Percentiles rank a stretch among this genome's conserved stretches.
These are phyloP conservation scores for Davidsoniella virescens DNA, from an alignment of 2,329 filamentous ascomycete genomes.

Conservation along the genomic window DNA sequence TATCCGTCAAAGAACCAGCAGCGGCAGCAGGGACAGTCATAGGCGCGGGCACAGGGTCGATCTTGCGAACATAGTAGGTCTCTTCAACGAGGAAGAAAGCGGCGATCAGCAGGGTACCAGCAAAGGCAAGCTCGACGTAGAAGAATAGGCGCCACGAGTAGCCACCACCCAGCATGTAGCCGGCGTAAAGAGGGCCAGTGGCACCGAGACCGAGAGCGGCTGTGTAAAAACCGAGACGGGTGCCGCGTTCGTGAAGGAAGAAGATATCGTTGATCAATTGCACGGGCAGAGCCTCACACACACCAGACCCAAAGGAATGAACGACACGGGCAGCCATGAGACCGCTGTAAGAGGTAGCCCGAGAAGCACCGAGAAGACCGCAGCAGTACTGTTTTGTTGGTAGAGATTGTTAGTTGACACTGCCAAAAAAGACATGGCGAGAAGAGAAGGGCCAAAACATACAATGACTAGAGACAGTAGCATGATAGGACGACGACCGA, in stretches of 20 bases:
- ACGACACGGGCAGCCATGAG: constrained; percentile 26
- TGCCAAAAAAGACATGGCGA: background rate
- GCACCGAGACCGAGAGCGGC: constrained; percentile 39
- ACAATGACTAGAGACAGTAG: constrained; percentile 24
- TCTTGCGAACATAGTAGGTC: constrained; percentile 27
- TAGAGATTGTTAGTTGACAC: background rate
- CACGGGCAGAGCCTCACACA: constrained; percentile 29
- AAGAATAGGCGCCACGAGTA: constrained; percentile 46
- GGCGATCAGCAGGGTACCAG: constrained; percentile 16
- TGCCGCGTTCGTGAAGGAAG: constrained; percentile 30
- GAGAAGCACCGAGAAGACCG: constrained; percentile 24
- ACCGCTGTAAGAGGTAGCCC: constrained; percentile 21
- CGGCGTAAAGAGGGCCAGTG: constrained; percentile 39
- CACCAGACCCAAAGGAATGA: constrained; percentile 25
- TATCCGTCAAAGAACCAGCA: background rate
- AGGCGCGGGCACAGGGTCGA: background rate
- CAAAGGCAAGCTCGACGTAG: constrained; percentile 41
- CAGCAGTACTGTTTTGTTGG: constrained; percentile 21
- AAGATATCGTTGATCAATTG: constrained; percentile 31
- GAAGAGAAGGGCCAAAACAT: background rate
- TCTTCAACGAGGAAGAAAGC: constrained; percentile 39
- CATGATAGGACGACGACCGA: constrained; percentile 29
- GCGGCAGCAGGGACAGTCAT: background rate
- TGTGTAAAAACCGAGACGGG: constrained; percentile 44
- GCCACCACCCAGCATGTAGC: constrained; percentile 42